Percentiles rank a stretch among this genome's conserved stretches.
Evolutionary conservation across 306 rosid species (phyloP).

Genomic region (Trifolium repens): DNA sequence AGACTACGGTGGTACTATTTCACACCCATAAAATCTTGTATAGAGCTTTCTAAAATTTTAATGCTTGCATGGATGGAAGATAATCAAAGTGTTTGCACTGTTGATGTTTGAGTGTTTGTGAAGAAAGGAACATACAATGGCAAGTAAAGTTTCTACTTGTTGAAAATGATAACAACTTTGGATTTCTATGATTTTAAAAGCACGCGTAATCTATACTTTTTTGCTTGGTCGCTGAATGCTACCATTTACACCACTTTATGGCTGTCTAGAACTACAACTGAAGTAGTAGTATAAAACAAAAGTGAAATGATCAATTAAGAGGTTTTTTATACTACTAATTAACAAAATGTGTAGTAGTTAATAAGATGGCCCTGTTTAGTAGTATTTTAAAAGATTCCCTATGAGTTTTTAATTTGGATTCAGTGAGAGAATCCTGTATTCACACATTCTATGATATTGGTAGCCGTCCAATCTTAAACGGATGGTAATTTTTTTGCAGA

Average conservation of each 20-base stretch:
- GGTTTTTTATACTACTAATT: neutral
- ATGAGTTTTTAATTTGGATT: too few relatives aligned
- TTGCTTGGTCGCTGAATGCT: conserved; percentile 32
- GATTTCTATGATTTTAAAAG: conserved; percentile 44
- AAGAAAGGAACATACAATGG: conserved; percentile 52
- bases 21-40: neutral
- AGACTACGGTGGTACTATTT: too few relatives aligned
- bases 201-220: conserved; percentile 58
- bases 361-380: neutral
- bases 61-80: conserved; percentile 43
- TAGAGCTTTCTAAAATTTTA: conserved; percentile 1
- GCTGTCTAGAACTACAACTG: conserved; percentile 15
- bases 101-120: conserved; percentile 53
- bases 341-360: neutral
- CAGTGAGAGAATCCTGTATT: too few relatives aligned
- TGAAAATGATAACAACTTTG: conserved; percentile 35
- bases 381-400: neutral
- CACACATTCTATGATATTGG: too few relatives aligned
- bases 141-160: conserved; percentile 35
- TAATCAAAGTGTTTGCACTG: conserved; percentile 36
- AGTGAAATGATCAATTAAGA: neutral
- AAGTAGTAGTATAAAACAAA: conserved; percentile 23
- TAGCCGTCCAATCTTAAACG: too few relatives aligned
- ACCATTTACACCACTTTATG: conserved; percentile 17
- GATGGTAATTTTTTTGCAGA: too few relatives aligned